These are phyloP conservation scores for Zygosaccharomyces kombuchaensis DNA, from an alignment of 805 yeast species.

Conservation along the genomic window DNA sequence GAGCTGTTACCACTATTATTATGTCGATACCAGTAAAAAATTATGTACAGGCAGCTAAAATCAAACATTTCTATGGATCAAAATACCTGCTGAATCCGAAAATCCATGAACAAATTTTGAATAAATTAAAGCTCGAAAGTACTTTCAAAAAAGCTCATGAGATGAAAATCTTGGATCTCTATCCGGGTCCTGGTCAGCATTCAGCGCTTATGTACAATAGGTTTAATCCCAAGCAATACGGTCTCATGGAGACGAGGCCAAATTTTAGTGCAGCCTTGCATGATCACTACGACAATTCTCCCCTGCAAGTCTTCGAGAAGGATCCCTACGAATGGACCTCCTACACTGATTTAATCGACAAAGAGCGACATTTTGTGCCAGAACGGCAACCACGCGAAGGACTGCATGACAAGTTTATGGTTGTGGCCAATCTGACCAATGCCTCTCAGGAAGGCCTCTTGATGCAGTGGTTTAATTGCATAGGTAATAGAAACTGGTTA, in stretches of 20 bases:
- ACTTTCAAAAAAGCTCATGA: constrained; percentile 33
- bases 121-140: constrained; percentile 42
- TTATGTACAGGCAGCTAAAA: constrained; percentile 11
- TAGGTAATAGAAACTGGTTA: constrained; percentile 68
- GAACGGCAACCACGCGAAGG: constrained; percentile 35
- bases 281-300: constrained; percentile 13
- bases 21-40: constrained; percentile 16
- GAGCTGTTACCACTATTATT: neutral
- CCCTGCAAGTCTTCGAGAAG: constrained; percentile 33
- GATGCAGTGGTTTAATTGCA: constrained; percentile 71
- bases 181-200: constrained; percentile 56
- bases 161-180: constrained; percentile 54
- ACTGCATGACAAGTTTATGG: constrained; percentile 51
- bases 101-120: constrained; percentile 38
- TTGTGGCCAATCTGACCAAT: constrained; percentile 55
- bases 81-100: constrained; percentile 23
- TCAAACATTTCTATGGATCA: constrained; percentile 24
- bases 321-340: constrained; percentile 72
- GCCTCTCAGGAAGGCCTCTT: constrained; percentile 58
- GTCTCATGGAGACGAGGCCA: constrained; percentile 52
- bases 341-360: constrained; percentile 45
- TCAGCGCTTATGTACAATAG: constrained; percentile 58
- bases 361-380: constrained; percentile 43
- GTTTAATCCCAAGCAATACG: constrained; percentile 58
- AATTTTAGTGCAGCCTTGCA: constrained; percentile 13